A percentile compares a stretch with the other conserved stretches of the same genome.
Evolutionary conservation across 2,329 filamentous ascomycete genomes (phyloP).

Genomic region (Akanthomyces uredinophilus): DNA sequence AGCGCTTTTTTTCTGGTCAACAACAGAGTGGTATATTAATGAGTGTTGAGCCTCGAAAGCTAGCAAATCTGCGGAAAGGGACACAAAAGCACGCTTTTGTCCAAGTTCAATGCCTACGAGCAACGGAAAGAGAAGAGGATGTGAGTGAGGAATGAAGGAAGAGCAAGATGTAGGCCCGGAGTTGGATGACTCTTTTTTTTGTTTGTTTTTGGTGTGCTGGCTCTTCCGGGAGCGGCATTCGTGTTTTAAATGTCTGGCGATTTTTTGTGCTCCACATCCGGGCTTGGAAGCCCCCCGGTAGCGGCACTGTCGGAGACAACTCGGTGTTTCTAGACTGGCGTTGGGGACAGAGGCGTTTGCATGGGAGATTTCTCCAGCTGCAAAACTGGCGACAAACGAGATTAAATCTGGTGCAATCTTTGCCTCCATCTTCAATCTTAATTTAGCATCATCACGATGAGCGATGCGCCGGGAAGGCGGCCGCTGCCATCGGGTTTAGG

Average conservation of each 20-base stretch:
- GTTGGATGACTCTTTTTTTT: slow-evolving; percentile 8
- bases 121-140: not conserved
- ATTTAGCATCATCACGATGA: not conserved
- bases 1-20: slow-evolving; percentile 10
- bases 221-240: slow-evolving; percentile 6
- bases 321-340: slow-evolving; percentile 6
- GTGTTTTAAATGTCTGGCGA: not conserved
- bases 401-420: not conserved
- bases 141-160: not conserved
- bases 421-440: not conserved
- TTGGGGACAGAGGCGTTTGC: not conserved
- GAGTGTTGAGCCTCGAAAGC: slow-evolving; percentile 15
- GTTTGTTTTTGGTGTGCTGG: not conserved
- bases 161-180: not conserved
- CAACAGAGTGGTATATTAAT: slow-evolving; percentile 16
- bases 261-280: slow-evolving; percentile 14
- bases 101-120: slow-evolving; percentile 8
- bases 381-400: not conserved
- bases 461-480: not conserved
- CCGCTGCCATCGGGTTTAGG: not conserved
- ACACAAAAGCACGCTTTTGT: slow-evolving; percentile 3
- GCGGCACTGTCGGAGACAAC: slow-evolving; percentile 11
- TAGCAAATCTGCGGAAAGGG: slow-evolving; percentile 4
- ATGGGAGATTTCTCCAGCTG: not conserved
- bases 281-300: slow-evolving; percentile 11